phyloP scores from a whole-genome alignment of 305 asterid genomes.

The Fraxinus baroniana region DNA sequence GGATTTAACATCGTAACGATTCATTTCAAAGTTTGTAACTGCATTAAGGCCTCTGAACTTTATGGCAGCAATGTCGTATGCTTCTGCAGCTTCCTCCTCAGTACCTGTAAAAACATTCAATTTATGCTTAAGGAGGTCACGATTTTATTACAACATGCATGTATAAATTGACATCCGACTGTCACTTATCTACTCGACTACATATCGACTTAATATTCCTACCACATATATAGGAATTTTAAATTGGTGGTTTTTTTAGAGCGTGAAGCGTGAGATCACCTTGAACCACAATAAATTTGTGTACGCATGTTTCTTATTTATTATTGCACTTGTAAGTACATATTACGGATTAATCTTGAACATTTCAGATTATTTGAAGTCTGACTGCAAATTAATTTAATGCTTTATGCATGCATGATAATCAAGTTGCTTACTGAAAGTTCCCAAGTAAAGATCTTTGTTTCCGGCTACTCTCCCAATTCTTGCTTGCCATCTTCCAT shows the following conservation, averaged over 20 bases:
- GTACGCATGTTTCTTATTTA: background rate
- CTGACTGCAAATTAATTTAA: background rate
- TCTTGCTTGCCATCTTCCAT: conserved; percentile 14
- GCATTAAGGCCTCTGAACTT: conserved; percentile 85
- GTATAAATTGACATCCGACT: background rate
- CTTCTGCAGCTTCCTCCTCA: conserved; percentile 96
- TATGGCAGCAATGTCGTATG: conserved; percentile 88
- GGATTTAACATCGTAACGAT: conserved; percentile 83
- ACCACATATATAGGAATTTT: background rate
- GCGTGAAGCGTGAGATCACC: background rate
- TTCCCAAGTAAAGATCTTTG: conserved; percentile 86
- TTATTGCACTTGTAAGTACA: background rate
- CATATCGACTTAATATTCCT: background rate
- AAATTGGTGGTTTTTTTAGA: background rate
- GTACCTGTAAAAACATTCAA: conserved; percentile 44
- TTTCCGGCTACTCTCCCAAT: conserved; percentile 40
- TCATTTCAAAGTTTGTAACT: conserved; percentile 83
- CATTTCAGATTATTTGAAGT: background rate
- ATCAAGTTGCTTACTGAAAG: conserved; percentile 55
- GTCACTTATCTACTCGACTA: background rate
- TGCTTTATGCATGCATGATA: background rate
- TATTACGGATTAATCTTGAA: too few relatives aligned
- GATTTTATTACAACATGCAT: background rate
- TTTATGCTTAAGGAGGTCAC: background rate
- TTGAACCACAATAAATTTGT: background rate